Base-by-base conservation (phyloP, 768 basidiomycete genomes). In the Lentinus brumalis region DNA sequence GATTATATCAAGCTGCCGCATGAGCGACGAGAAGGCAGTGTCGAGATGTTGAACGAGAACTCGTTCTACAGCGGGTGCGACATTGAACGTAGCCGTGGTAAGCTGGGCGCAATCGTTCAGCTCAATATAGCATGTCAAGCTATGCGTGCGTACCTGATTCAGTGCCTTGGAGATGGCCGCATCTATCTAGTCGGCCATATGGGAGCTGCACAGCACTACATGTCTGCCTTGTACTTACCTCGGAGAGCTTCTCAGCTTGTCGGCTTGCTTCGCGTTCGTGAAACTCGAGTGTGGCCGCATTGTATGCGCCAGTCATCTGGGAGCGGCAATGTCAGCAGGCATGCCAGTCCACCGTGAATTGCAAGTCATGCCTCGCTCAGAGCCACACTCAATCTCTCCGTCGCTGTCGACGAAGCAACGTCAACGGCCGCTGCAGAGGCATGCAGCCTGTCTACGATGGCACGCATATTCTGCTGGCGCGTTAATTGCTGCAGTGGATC, bases 381-480 rank as follows among this genome's bases (percentile, higher is more conserved):
- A 11, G 47, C 41, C 7, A 32, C 18, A 31, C 46, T 50, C 32
- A 61, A 40, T 42, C 54, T 47, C 14, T 53, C 26, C 10, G 29
- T 18, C 3, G 62, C 45, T 15, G 12, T 44, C 18, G 39, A 10
- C 3, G 55, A 46, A 12, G 32, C 58, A 12, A 16, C 14, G 21
- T 60, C 50, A 14, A 61, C 32, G 3, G 32, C 53, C n/a, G 50
- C 40, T 1, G 64, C 44, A 6, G 62, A 67, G 5, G 54, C 26
- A 14, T 50, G 61, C 29, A 69, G 21, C 4, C 60, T 46, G 10
- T 31, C 53, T 2, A 66, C 14, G 21, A 53, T 12, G 8, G n/a
- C 39, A 3, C n/a, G 56, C 53, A 65, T 57, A n/a, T 52, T 35
- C 68, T 69, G 42, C 5, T 32, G 9, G 32, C 15, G 21, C 32